Evolutionary conservation across 257 asterid genomes (phyloP).

Genomic region (Paulownia fortunei): DNA sequence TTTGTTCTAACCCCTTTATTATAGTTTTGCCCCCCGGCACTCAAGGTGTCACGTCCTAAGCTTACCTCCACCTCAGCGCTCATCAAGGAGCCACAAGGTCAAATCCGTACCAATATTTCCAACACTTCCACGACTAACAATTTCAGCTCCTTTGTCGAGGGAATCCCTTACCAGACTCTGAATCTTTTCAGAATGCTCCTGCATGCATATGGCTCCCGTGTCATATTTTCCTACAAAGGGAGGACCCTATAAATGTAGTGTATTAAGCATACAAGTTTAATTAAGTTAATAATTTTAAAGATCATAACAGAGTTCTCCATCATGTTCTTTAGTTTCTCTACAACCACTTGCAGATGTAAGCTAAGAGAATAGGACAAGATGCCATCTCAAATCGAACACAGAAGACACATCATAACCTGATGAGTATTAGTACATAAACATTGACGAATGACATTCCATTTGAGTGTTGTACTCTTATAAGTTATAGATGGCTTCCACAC

Average conservation of each 20-base stretch:
- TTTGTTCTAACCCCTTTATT: too few relatives aligned
- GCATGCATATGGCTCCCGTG: conserved; percentile 99
- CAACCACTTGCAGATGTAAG: neutral
- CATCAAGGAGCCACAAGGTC: too few relatives aligned
- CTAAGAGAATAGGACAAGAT: neutral
- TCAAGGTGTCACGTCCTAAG: too few relatives aligned
- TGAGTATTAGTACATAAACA: neutral
- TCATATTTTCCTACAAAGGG: conserved; percentile 89
- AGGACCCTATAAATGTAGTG: conserved; percentile 72
- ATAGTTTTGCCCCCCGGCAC: too few relatives aligned
- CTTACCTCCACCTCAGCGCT: too few relatives aligned
- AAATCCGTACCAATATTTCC: conserved; percentile 94
- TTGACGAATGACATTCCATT: neutral
- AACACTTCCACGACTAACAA: conserved; percentile 89
- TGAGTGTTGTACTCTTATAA: neutral
- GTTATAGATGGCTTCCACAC: neutral
- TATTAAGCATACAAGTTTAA: conserved; percentile 26
- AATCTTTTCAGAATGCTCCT: conserved; percentile 97
- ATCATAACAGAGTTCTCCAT: neutral
- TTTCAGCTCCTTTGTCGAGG: conserved; percentile 89
- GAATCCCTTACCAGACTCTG: conserved; percentile 89
- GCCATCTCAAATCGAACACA: neutral
- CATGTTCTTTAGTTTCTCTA: neutral
- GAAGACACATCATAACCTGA: neutral
- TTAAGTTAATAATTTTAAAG: neutral